phyloP scores from a whole-genome alignment of 768 basidiomycete genomes.

The Albatrellus ellisii region DNA sequence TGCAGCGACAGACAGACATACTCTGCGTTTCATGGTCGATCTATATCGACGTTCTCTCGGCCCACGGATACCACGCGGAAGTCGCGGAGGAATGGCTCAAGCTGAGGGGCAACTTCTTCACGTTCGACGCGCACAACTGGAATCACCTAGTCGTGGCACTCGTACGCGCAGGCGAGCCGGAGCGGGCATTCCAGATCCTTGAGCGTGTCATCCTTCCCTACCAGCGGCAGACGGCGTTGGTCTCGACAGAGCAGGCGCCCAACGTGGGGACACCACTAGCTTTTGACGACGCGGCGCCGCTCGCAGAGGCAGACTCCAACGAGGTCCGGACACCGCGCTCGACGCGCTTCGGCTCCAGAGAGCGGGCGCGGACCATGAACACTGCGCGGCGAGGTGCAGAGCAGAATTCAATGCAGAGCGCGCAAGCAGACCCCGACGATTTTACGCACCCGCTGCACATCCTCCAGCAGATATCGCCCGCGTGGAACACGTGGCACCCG shows the following conservation, averaged over 20 bases:
- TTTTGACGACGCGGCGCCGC: constrained; percentile 13
- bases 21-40: constrained; percentile 72
- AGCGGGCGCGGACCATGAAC: neutral
- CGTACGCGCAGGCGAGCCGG: constrained; percentile 68
- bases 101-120: constrained; percentile 49
- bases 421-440: constrained; percentile 21
- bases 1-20: constrained; percentile 32
- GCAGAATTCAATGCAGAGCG: too few species aligned
- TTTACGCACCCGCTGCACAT: constrained; percentile 46
- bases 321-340: constrained; percentile 1
- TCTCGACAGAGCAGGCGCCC: constrained; percentile 9
- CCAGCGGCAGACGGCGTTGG: constrained; percentile 20
- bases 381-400: too few species aligned
- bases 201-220: constrained; percentile 65
- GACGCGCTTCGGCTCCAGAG: constrained; percentile 1
- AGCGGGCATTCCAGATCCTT: constrained; percentile 71
- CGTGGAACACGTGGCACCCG: constrained; percentile 56
- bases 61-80: constrained; percentile 43
- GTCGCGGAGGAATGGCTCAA: constrained; percentile 57
- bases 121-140: constrained; percentile 86
- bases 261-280: constrained; percentile 17
- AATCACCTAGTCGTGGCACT: constrained; percentile 71
- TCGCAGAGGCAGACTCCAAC: neutral
- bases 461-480: constrained; percentile 48
- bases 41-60: constrained; percentile 64